Evolutionary conservation across 495 filamentous ascomycete genomes (phyloP).

Genomic region (Hamigera avellanea): DNA sequence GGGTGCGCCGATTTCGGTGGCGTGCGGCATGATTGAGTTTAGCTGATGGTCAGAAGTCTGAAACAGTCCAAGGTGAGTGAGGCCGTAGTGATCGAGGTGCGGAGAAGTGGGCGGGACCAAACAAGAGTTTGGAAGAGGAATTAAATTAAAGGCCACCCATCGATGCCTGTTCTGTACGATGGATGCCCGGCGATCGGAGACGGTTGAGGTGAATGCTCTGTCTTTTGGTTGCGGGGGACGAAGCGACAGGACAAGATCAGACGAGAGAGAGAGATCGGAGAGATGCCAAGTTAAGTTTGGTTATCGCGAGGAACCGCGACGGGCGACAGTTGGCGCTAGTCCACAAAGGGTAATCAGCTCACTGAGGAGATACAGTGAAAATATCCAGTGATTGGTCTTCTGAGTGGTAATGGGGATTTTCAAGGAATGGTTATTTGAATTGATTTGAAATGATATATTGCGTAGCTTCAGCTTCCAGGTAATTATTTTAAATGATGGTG

Average conservation of each 20-base stretch:
- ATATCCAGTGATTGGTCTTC: not conserved
- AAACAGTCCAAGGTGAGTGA: not conserved
- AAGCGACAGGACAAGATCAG: not conserved
- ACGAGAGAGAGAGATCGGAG: constrained; percentile 3
- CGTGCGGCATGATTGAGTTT: constrained; percentile 36
- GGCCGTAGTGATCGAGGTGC: not conserved
- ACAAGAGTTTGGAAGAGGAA: too few species aligned
- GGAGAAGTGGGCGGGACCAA: too few species aligned
- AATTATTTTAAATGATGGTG: too few species aligned
- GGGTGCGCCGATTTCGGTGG: constrained; percentile 20
- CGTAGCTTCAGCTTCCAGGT: too few species aligned
- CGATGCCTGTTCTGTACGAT: too few species aligned
- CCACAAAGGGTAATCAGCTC: constrained; percentile 15
- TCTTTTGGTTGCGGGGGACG: not conserved
- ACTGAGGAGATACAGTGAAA: not conserved
- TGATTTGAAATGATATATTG: too few species aligned
- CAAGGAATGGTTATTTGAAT: too few species aligned
- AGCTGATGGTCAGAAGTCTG: too few species aligned
- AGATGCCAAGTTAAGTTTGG: too few species aligned
- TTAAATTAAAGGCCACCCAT: too few species aligned
- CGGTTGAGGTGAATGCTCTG: not conserved
- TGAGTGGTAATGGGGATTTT: not conserved
- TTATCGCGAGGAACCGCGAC: too few species aligned
- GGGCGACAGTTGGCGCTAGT: constrained; percentile 6
- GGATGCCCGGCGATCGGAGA: too few species aligned